These are phyloP conservation scores for Nissolia schottii DNA, from an alignment of 306 rosid genomes.

Conservation along the genomic window DNA sequence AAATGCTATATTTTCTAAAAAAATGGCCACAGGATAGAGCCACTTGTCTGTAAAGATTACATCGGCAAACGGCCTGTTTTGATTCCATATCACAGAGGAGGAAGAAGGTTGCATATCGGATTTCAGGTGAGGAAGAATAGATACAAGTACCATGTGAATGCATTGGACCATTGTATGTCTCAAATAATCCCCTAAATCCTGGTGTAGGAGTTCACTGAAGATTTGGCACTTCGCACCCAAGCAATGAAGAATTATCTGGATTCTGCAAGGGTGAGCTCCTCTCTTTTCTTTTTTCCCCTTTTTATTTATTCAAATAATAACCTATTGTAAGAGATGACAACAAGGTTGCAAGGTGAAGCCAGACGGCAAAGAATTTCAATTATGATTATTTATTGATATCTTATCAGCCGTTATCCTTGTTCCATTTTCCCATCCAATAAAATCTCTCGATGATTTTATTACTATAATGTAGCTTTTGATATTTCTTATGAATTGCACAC, in stretches of 20 bases:
- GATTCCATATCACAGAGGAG: constrained; percentile 94
- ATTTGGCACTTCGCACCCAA: constrained; percentile 76
- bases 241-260: constrained; percentile 55
- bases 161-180: constrained; percentile 2
- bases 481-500: background rate
- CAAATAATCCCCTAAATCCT: constrained; percentile 6
- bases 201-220: constrained; percentile 84
- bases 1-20: constrained; percentile 4
- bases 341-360: background rate
- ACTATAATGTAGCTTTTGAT: background rate
- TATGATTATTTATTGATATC: background rate
- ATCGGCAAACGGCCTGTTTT: constrained; percentile 68
- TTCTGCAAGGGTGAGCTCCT: constrained; percentile 63
- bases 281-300: background rate
- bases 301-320: background rate
- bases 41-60: constrained; percentile 91
- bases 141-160: constrained; percentile 1
- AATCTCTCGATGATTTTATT: background rate
- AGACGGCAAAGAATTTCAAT: background rate
- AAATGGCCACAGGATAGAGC: constrained; percentile 68
- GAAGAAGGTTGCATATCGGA: constrained; percentile 93
- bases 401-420: background rate
- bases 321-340: background rate
- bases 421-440: background rate
- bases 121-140: constrained; percentile 57